phyloP scores from a whole-genome alignment of 108 stramenopile genomes.

The Chaetoceros tenuissimus region DNA sequence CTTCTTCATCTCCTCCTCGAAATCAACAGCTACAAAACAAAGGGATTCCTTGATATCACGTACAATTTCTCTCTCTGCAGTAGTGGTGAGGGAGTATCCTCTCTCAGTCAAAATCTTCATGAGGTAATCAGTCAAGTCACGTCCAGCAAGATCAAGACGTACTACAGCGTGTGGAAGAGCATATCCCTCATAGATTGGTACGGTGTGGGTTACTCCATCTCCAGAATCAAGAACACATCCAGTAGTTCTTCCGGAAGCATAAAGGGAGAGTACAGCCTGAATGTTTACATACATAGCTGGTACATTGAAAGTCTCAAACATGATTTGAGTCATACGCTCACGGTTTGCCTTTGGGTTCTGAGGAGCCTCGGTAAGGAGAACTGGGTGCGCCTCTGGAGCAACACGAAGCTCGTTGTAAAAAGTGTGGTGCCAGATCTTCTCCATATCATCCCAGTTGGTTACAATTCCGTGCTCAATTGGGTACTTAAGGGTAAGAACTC shows the following conservation, averaged over 20 bases:
- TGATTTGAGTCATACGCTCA: slow-evolving; percentile 99
- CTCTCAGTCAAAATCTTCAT: slow-evolving; percentile 92
- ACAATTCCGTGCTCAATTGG: slow-evolving; percentile 99
- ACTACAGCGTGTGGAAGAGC: slow-evolving; percentile 94
- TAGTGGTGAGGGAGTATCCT: slow-evolving; percentile 90
- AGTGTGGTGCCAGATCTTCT: slow-evolving; percentile 98
- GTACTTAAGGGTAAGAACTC: slow-evolving; percentile 98
- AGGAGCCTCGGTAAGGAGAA: slow-evolving; percentile 98
- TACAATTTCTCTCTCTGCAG: slow-evolving; percentile 92
- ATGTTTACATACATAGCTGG: slow-evolving; percentile 99
- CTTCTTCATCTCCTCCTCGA: slow-evolving; percentile 93
- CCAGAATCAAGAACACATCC: slow-evolving; percentile 93
- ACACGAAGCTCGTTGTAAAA: slow-evolving; percentile 98
- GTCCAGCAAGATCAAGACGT: slow-evolving; percentile 90
- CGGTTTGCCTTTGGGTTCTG: slow-evolving; percentile 99
- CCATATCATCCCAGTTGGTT: slow-evolving; percentile 98
- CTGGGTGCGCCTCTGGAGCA: slow-evolving; percentile 96
- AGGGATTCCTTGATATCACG: slow-evolving; percentile 90
- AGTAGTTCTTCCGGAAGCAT: slow-evolving; percentile 93
- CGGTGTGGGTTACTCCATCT: slow-evolving; percentile 93
- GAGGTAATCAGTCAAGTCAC: slow-evolving; percentile 92
- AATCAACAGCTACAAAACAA: slow-evolving; percentile 89
- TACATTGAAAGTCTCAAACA: slow-evolving; percentile 99
- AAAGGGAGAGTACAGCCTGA: slow-evolving; percentile 95
- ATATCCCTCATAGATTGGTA: slow-evolving; percentile 95